Base-by-base conservation (phyloP, 1,284 basidiomycete genomes). In the Xerocomus nothofagi region DNA sequence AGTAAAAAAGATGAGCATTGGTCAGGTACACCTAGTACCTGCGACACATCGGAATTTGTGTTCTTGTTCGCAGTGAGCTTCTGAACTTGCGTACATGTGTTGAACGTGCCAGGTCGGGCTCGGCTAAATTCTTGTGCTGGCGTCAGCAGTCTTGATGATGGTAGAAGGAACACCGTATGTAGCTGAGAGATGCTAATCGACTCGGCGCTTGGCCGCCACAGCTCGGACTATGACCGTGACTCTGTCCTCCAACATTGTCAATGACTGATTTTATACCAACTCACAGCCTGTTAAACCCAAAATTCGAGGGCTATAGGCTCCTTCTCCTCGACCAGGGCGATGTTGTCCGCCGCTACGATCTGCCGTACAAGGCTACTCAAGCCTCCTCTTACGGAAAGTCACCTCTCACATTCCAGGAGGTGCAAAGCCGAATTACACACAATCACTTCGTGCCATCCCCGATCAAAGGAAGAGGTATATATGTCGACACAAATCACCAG, bases 221-320 rank as follows among this genome's bases (percentile, higher is more conserved):
- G 27, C 14, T 26, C 11, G 9, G 23, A 11, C 15, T 34, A 46
- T 53, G 51, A 11, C 15, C 30, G 39, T 53, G 51, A 34, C 36
- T 7, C 21, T 20, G 38, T 18, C 32, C 21, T 39, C 24, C 32
- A 21, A n/a, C 7, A 29, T 33, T 39, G 27, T 34, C 40, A 21
- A 70, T 70, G 68, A 33, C 66, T 38, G 57, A 65, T 44, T 76
- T 78, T 51, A 57, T 61, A 17, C 72, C 74, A 4, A 65, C 71
- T 23, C 73, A 72, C 24, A 55, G 69, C 30, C 74, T 92, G 4
- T 68, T 88, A n/a, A 92, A 92, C 58, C 81, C 87, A 3, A 88
- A 86, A 57, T 93, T 93, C 54, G 89, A 93, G 57, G 86, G 87
- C 1, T 93, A 93, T 69, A 90, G 82, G 62, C 76, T 93, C 32